Percentiles rank a stretch among this genome's conserved stretches.
Conservation (phyloP, 2,329 filamentous ascomycete species). For the Corynespora cassiicola region DNA sequence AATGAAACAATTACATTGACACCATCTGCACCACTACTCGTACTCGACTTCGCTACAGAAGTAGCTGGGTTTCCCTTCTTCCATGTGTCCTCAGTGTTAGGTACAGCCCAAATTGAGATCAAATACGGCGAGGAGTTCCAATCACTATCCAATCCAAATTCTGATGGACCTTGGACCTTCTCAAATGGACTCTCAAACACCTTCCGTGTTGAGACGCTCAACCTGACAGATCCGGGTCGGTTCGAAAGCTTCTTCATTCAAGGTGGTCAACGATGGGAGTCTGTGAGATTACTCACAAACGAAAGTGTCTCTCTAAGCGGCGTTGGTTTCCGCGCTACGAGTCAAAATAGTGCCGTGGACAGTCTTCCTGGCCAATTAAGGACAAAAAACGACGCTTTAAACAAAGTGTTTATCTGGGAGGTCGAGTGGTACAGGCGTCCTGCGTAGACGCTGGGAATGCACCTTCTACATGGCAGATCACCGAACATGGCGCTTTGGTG, state of each 20-base stretch:
- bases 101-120: conserved; percentile 11
- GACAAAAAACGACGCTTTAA: conserved; percentile 36
- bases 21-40: conserved; percentile 7
- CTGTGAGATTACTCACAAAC: conserved; percentile 44
- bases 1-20: conserved; percentile 10
- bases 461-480: conserved; percentile 38
- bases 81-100: not conserved
- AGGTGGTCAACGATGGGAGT: conserved; percentile 51
- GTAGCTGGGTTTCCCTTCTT: conserved; percentile 23
- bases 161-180: conserved; percentile 24
- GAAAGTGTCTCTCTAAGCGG: conserved; percentile 35
- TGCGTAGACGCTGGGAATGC: conserved; percentile 49
- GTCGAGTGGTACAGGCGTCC: conserved; percentile 36
- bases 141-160: conserved; percentile 1
- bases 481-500: conserved; percentile 42
- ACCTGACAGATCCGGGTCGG: conserved; percentile 37
- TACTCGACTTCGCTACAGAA: conserved; percentile 22
- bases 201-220: conserved; percentile 49
- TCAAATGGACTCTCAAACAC: conserved; percentile 23
- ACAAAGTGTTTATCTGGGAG: conserved; percentile 50
- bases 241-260: conserved; percentile 46
- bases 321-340: conserved; percentile 41
- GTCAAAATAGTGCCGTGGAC: conserved; percentile 23
- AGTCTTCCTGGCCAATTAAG: conserved; percentile 37
- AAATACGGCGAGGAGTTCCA: conserved; percentile 13